Evolutionary conservation across 345 rosid species (phyloP).

Genomic region (Rubroshorea leprosula): DNA sequence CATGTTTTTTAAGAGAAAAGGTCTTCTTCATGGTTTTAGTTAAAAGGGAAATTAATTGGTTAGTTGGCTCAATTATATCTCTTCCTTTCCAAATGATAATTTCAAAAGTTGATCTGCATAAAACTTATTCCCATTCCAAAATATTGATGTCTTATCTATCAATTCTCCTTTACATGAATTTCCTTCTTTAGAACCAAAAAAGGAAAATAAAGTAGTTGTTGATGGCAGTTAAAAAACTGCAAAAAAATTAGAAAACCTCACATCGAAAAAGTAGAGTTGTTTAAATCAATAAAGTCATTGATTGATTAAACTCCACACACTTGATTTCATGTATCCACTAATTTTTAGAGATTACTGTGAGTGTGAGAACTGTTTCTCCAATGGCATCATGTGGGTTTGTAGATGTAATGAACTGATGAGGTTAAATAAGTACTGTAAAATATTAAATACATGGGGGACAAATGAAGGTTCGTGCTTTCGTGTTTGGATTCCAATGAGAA

Average conservation of each 20-base stretch:
- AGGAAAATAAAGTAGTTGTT: not conserved
- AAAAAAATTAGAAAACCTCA: not conserved
- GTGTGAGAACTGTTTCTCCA: no score
- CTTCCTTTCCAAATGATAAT: not conserved
- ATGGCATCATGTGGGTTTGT: not conserved
- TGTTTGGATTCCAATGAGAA: slow-evolving; percentile 26
- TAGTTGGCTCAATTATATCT: no score
- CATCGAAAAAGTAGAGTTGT: not conserved
- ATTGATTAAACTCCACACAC: no score
- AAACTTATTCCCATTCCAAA: not conserved
- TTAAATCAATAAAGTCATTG: no score
- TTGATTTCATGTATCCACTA: no score
- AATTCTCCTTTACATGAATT: not conserved
- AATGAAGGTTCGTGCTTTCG: slow-evolving; percentile 29
- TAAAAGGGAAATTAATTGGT: no score
- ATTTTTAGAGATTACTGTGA: no score
- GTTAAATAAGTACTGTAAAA: no score
- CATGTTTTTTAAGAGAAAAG: no score
- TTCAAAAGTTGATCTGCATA: no score
- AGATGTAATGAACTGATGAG: not conserved
- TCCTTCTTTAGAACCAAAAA: not conserved
- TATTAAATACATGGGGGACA: no score
- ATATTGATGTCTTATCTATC: not conserved
- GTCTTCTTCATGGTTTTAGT: no score
- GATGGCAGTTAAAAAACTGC: not conserved